These are phyloP conservation scores for Nemania sp. DNA, from an alignment of 2,329 filamentous ascomycete species.

Conservation along the genomic window DNA sequence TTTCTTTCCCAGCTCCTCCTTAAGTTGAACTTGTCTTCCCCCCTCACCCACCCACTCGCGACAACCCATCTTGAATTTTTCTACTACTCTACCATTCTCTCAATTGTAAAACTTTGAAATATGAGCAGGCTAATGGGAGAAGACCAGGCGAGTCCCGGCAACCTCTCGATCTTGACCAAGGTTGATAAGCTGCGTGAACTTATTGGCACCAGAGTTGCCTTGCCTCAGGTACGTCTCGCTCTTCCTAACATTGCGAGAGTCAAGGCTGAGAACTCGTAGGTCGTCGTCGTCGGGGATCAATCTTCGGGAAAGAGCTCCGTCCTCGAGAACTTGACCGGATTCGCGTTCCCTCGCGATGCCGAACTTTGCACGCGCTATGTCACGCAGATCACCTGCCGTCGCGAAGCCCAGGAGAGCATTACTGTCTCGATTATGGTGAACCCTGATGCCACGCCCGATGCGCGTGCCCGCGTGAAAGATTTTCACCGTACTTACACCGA, in stretches of 20 bases:
- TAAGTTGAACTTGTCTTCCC: no score
- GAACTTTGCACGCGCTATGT: conserved; percentile 55
- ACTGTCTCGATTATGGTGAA: conserved; percentile 50
- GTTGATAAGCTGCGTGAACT: conserved; percentile 50
- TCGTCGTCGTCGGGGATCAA: conserved; percentile 83
- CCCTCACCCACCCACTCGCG: no score
- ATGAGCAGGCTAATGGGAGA: background rate
- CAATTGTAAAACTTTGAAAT: background rate
- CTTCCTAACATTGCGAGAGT: no score
- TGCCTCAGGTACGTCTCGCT: conserved; percentile 34
- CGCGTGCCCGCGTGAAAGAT: conserved; percentile 31
- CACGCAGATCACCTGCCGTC: conserved; percentile 52
- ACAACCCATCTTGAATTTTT: no score
- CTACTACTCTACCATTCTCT: background rate
- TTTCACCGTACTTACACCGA: conserved; percentile 39
- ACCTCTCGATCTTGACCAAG: conserved; percentile 36
- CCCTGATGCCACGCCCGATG: conserved; percentile 22
- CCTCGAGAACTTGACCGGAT: conserved; percentile 65
- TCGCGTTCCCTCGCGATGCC: conserved; percentile 51
- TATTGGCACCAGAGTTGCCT: conserved; percentile 44
- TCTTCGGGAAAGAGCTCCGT: conserved; percentile 87
- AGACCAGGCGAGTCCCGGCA: conserved; percentile 36
- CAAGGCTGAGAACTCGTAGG: no score
- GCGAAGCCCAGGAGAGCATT: conserved; percentile 43
- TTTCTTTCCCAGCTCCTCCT: no score